Evolutionary conservation across 305 asterid species (phyloP).

Genomic region (Solanum aculeatissimum): DNA sequence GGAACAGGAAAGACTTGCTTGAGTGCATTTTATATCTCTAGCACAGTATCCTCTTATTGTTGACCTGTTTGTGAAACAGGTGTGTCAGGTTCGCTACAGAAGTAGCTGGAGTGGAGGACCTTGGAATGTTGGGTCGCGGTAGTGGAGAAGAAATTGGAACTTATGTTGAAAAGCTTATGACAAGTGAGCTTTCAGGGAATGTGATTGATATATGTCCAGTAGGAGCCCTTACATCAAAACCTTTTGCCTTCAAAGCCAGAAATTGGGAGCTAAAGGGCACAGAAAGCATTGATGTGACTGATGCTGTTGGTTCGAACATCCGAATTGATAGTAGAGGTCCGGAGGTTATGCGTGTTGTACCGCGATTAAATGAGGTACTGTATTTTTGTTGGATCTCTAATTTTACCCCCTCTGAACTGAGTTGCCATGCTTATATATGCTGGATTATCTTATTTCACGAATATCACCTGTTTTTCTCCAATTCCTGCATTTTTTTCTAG

Average conservation of each 20-base stretch:
- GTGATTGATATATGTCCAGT: conserved; percentile 99
- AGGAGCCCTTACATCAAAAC: conserved; percentile 96
- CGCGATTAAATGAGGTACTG: conserved; percentile 85
- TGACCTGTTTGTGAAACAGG: conserved; percentile 32
- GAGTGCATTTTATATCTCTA: not conserved
- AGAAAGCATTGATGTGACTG: conserved; percentile 94
- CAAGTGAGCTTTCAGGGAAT: conserved; percentile 97
- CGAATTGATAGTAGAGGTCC: conserved; percentile 99
- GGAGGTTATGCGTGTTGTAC: conserved; percentile 87
- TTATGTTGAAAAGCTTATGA: conserved; percentile 90
- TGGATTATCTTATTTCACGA: not conserved
- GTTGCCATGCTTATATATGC: not conserved
- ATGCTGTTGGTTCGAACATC: conserved; percentile 97
- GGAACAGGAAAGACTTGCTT: not conserved
- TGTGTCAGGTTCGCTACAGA: conserved; percentile 97
- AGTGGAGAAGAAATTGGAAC: conserved; percentile 99
- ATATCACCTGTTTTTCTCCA: not conserved
- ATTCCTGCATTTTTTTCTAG: not conserved
- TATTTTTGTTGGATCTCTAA: not conserved
- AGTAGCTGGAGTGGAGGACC: conserved; percentile 93
- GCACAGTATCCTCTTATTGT: conserved; percentile 6
- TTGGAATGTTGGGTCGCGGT: conserved; percentile 97
- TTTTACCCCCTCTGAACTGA: not conserved
- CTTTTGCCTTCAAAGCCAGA: conserved; percentile 98
- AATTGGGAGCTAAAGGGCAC: conserved; percentile 98